Percentiles rank a stretch among this genome's conserved stretches.
Evolutionary conservation across 2,329 filamentous ascomycete species (phyloP).

Genomic region (Plenodomus lindquistii): DNA sequence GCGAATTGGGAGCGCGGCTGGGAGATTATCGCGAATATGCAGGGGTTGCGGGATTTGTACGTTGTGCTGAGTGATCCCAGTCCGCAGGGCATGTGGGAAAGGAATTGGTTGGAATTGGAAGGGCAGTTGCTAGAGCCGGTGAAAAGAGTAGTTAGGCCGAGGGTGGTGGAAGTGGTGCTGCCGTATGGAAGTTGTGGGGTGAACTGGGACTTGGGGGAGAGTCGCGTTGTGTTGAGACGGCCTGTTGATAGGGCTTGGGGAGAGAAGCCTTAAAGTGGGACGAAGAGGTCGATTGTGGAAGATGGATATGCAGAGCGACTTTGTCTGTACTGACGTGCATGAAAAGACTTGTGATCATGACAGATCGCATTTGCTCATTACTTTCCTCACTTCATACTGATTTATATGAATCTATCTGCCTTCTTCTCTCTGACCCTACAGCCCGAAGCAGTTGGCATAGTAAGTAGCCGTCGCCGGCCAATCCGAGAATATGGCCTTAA

Average conservation of each 20-base stretch:
- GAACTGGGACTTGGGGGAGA: constrained; percentile 32
- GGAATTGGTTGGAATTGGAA: constrained; percentile 34
- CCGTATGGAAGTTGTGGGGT: constrained; percentile 35
- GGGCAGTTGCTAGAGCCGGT: constrained; percentile 27
- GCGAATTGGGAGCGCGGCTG: constrained; percentile 38
- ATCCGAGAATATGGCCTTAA: constrained; percentile 67
- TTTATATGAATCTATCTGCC: neutral
- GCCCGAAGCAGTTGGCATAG: constrained; percentile 70
- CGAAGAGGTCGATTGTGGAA: neutral
- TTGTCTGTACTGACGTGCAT: too few relatives aligned
- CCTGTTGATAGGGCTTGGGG: too few relatives aligned
- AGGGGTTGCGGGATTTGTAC: constrained; percentile 26
- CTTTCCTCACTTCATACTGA: too few relatives aligned
- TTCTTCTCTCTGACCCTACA: constrained; percentile 17
- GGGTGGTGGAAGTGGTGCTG: constrained; percentile 29
- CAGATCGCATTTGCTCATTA: too few relatives aligned
- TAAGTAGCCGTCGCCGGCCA: constrained; percentile 72
- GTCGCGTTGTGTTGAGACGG: constrained; percentile 21
- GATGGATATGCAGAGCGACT: neutral
- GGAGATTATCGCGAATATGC: constrained; percentile 32
- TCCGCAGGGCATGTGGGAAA: constrained; percentile 34
- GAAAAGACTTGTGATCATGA: too few relatives aligned
- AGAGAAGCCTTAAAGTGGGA: neutral
- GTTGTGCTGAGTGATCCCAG: constrained; percentile 37
- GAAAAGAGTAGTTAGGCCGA: constrained; percentile 20